Percentiles rank a stretch among this genome's conserved stretches.
phyloP scores from a whole-genome alignment of 163 green algal species.

The Volvox carteri region DNA sequence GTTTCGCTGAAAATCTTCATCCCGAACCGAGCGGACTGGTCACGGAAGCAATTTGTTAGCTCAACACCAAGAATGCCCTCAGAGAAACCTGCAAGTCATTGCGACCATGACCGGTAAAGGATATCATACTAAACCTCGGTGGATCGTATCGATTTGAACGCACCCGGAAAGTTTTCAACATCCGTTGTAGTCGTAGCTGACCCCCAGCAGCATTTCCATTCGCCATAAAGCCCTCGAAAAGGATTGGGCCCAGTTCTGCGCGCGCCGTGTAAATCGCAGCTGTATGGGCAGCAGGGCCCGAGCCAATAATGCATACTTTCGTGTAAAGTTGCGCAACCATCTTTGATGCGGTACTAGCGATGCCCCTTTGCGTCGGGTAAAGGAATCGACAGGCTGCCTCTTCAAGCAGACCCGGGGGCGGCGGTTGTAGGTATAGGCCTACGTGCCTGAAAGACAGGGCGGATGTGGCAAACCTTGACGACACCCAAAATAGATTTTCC shows the following conservation, averaged over 20 bases:
- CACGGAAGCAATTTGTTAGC: constrained; percentile 84
- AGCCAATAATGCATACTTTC: constrained; percentile 82
- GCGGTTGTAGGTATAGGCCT: constrained; percentile 5
- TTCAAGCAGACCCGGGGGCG: neutral
- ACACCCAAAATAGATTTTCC: neutral
- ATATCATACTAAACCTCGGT: too few species aligned
- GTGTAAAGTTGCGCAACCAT: constrained; percentile 42
- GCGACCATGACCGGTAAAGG: neutral
- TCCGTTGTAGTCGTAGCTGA: constrained; percentile 96
- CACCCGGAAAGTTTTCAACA: constrained; percentile 74
- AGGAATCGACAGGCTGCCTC: neutral
- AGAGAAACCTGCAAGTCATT: constrained; percentile 81
- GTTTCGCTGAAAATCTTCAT: constrained; percentile 91
- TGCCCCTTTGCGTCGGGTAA: neutral
- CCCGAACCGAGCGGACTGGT: constrained; percentile 87
- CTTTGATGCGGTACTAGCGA: neutral
- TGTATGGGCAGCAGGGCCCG: constrained; percentile 88
- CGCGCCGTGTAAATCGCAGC: constrained; percentile 90
- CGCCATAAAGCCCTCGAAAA: constrained; percentile 93
- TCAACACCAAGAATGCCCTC: constrained; percentile 90
- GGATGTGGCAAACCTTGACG: neutral
- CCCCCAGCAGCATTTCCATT: constrained; percentile 92
- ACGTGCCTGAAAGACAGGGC: neutral
- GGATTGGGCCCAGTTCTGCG: constrained; percentile 88
- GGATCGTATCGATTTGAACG: constrained; percentile 2